Base-by-base conservation (phyloP, 495 filamentous ascomycete species). In the Xylaria nigripes region DNA sequence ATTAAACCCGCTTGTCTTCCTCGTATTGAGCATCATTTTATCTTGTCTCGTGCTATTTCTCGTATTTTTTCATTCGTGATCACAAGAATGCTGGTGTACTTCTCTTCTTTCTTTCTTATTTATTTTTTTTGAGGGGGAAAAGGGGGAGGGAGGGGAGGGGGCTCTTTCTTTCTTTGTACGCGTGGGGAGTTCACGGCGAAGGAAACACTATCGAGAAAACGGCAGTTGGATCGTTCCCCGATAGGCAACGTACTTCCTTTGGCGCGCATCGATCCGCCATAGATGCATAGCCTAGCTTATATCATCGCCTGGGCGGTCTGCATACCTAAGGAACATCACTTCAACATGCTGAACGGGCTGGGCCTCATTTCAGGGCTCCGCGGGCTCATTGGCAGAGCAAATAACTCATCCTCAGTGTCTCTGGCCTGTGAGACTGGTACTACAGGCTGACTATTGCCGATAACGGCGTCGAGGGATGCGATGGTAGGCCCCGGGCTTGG, bases 351-450 rank as follows among this genome's bases (percentile, higher is more conserved):
- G 61, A 89, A 89, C 7, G 86, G 86, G 59, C 86, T 91, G 47
- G 81, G 82, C 40, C 76, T 79, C 62, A 90, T 86, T 61, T 90
- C 87, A 0, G 89, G 87, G 54, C 85, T 86, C 29, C 86, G 78
- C 7, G 87, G 87, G 57, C 84, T 87, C 75, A 94, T 78, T 16
- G 86, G 85, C 48, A 90, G 78, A 18, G 87, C 87, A 62, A 92
- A 94, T 23, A 91, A 73, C 12, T 84, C 87, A 41, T 90, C 87
- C 60, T 87, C 81, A 3, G 72, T 76, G 9, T 83, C 80, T 8
- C 72, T 61, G 51, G 43, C 51, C 41, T 57, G 56, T 48, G 59
- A 69, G 21, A 50, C 48, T 8, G 61, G 65, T 42, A 60, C 49
- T 23, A 67, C 69, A 2, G 61, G 52, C 3, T 70, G 62, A 38